Base-by-base conservation (phyloP, 2,329 filamentous ascomycete genomes). In the Diaporthe vexans region DNA sequence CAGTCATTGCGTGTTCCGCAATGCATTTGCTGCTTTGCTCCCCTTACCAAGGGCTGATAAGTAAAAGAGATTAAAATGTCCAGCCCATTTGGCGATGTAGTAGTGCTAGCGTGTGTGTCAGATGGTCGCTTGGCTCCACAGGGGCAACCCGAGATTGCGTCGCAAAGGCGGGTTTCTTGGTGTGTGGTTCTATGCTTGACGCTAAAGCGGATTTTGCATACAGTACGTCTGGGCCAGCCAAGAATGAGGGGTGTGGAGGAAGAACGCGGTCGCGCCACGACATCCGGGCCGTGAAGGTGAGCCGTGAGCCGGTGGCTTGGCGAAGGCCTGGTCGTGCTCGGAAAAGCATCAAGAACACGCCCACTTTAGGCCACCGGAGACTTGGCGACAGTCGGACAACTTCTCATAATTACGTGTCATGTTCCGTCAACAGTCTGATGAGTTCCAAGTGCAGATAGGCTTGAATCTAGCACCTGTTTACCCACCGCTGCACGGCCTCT, bases 401-500 rank as follows among this genome's bases (percentile, higher is more conserved):
- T 37, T 17, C 46, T 52, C n/a, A 52, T 40, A 40, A 54, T 68
- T 54, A 54, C n/a, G 33, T 54, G 63, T 40, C 48, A 9, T 37
- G 6, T 52, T 17, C 1, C 15, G 63, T 67, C 26, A 13, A 52
- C 29, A 13, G 37, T 37, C 26, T 8, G 46, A 24, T 3, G 24
- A n/a, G 4, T 33, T 37, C 46, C 37, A 37, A 40, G 0, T 4
- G 46, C 52, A 54, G 46, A 0, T 11, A 26, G 29, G 52, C 8
- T 40, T 40, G 48, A 40, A 40, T 68, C n/a, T 9, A 21, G 48
- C 48, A 68, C 63, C 4, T 54, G 48, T 54, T 68, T 54, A 54
- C 48, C 48, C 63, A 68, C 63, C n/a, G 33, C 48, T 33, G 21
- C 33, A 17, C 63, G 63, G 63, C 21, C 37, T 15, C 48, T 46